Conservation (phyloP, 345 rosid genomes). For the Bruguiera sexangula region DNA sequence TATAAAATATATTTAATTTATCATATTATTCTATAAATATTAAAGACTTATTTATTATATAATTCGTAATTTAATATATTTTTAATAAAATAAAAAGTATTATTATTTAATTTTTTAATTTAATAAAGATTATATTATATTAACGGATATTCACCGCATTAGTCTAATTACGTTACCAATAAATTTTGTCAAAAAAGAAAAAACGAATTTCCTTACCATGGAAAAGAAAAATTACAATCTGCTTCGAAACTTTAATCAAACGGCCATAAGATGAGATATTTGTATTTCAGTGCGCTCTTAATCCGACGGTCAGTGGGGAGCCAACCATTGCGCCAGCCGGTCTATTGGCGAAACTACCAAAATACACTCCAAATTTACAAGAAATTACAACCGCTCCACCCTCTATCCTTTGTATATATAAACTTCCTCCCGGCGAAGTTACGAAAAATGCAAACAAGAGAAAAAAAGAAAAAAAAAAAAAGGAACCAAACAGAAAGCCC, state of each 20-base stretch:
- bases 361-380: neutral
- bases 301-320: conserved; percentile 24
- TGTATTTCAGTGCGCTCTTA: too few species aligned
- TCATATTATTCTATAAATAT: too few species aligned
- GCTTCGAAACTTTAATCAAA: neutral
- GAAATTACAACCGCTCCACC: conserved; percentile 17
- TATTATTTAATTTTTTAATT: too few species aligned
- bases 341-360: neutral
- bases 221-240: neutral
- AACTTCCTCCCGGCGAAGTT: conserved; percentile 27
- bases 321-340: neutral
- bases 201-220: too few species aligned
- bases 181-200: too few species aligned
- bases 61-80: too few species aligned
- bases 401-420: conserved; percentile 2
- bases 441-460: neutral
- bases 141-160: too few species aligned
- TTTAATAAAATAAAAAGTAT: too few species aligned
- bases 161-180: too few species aligned
- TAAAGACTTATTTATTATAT: too few species aligned
- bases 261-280: conserved; percentile 6
- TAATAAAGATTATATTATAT: too few species aligned
- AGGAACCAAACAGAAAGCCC: neutral
- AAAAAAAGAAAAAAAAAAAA: neutral
- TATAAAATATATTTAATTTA: too few species aligned